Base-by-base conservation (phyloP, 1,284 basidiomycete genomes). In the Veloporphyrellus conicus region DNA sequence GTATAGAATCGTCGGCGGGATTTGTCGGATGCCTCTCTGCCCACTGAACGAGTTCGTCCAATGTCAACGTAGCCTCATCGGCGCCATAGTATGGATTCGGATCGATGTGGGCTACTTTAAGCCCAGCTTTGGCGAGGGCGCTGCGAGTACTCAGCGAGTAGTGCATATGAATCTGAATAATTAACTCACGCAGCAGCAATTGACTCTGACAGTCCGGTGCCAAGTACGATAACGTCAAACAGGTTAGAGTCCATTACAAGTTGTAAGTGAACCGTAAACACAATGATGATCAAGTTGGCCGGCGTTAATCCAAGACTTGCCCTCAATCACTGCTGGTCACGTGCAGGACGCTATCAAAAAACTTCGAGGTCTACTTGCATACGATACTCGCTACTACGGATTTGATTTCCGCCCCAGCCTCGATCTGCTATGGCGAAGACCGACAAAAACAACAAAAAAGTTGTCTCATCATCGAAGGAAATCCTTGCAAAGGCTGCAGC, bases 91-190 rank as follows among this genome's bases (percentile, higher is more conserved):
- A 90, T 1, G 79, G 68, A 60, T 93, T 89, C 27, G 76, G 68
- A 68, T 98, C 94, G 53, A 97, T 70, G 59, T 98, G 94, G 1
- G 90, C 87, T 31, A 97, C 85, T 50, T 79, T 85, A 64, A 87
- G 82, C 36, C 92, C 92, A 35, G 88, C 82, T 66, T 91, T 92
- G 3, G 93, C 84, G 29, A 98, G 79, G 0, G 94, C 86, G 37
- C 91, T 93, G 68, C 27, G 35, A 49, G 20, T 33, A 63, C 64
- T 60, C 50, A 50, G 33, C 25, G 32, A 20, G 28, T 14, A 18
- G 16, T 7, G 16, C 2, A 32, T 28, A 35, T 6, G 5, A 33
- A 45, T 27, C n/a, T 33, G 29, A 16, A 16, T 29, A 23, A 46
- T n/a, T n/a, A 28, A 74, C 89, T 79, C 68, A 94, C 90, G 92